Base-by-base conservation (phyloP, 805 yeast genomes). In the Monosporozyma unispora region DNA sequence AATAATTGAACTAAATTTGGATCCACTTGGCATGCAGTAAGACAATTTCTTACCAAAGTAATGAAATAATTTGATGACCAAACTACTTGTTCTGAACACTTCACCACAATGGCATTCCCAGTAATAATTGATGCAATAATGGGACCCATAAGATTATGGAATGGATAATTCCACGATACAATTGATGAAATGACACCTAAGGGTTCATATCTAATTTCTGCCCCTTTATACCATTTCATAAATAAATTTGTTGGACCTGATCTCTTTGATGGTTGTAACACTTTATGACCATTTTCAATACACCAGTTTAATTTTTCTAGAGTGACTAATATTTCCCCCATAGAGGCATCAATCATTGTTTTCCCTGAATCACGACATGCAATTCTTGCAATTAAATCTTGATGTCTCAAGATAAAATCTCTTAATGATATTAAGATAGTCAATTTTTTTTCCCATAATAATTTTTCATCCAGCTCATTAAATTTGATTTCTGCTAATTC, bases 331-430 rank as follows among this genome's bases (percentile, higher is more conserved):
- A 93, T 87, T 68, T 91, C 96, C 46, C 97, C 97, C 89, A 87
- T 84, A 44, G 93, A 82, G 3, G 98, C 98, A 70, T 93, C 98
- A 40, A 93, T 72, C 82, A 86, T 83, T 1, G 98, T 90, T 64
- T 93, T 93, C 28, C 99, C 99, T 18, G 96, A 84, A 62, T 93
- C 99, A 56, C 99, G 75, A 64, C 98, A 93, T 0, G 98, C 97
- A 8, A 93, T 84, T 44, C 95, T 75, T 3, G 96, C 96, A 45
- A 93, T 78, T 46, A 81, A 79, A 49, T 84, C 90, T 66, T 93
- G 99, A 65, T 93, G 82, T 45, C 81, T 82, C 47, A 85, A 65
- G 48, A 93, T 79, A 64, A 76, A 90, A 50, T 82, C 77, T 54
- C 79, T 76, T 48, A 93, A 72, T 0, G 96, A 82, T 42, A 76